phyloP scores from a whole-genome alignment of 2,329 filamentous ascomycete genomes.

The Diaporthe destruens region DNA sequence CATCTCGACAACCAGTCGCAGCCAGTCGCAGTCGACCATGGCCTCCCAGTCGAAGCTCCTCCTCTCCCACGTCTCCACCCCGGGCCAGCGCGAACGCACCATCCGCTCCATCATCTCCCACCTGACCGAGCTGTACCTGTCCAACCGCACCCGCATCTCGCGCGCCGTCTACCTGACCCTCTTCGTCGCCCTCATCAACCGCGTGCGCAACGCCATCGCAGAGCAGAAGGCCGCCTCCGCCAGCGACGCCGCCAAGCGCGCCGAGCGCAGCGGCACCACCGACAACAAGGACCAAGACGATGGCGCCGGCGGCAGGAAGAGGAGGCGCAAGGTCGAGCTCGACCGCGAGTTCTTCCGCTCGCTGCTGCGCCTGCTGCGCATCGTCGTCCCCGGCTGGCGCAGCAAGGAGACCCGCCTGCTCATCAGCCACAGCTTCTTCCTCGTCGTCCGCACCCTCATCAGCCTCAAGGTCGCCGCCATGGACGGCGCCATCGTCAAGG shows the following conservation, averaged over 20 bases:
- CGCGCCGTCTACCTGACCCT: constrained; percentile 86
- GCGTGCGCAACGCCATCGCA: constrained; percentile 89
- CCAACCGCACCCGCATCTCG: constrained; percentile 85
- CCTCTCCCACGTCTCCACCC: constrained; percentile 53
- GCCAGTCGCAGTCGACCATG: constrained; percentile 60
- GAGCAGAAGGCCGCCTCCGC: constrained; percentile 90
- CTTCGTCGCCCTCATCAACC: constrained; percentile 83
- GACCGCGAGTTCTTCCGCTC: constrained; percentile 86
- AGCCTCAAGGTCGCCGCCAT: constrained; percentile 96
- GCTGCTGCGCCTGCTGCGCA: constrained; percentile 81
- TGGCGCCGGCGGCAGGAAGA: constrained; percentile 51
- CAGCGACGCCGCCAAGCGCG: constrained; percentile 72
- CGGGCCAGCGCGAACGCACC: constrained; percentile 67
- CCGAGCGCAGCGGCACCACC: constrained; percentile 63
- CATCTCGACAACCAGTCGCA: no score
- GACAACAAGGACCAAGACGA: constrained; percentile 44
- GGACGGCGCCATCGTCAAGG: constrained; percentile 93
- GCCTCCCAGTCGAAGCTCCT: constrained; percentile 80
- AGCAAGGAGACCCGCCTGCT: constrained; percentile 90
- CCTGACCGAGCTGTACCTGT: constrained; percentile 79
- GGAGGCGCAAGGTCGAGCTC: constrained; percentile 86
- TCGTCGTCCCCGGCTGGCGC: constrained; percentile 90
- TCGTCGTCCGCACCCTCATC: constrained; percentile 90
- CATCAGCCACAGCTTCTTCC: constrained; percentile 91
- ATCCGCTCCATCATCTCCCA: constrained; percentile 74